Base-by-base conservation (phyloP, 177 flowering plant genomes). In the Vitis hybrid region DNA sequence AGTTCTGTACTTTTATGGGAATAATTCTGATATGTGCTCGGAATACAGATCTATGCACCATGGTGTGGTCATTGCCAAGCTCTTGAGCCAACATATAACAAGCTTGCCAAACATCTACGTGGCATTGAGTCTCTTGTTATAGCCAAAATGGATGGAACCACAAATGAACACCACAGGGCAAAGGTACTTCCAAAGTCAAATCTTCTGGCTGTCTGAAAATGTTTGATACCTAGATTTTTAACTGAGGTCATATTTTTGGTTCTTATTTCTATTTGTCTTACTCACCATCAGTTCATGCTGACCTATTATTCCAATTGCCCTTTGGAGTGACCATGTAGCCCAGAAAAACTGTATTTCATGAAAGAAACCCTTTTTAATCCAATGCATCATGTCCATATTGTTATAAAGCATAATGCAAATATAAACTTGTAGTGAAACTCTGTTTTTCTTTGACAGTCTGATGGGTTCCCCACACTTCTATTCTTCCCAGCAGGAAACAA, bases 1-100 rank as follows among this genome's bases (percentile, higher is more conserved):
- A 18, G 6, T 14, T 51, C 18, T 54, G 3, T 40, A 18, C 61
- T 64, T 30, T 32, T 62, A 24, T 32, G 15, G 17, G 15, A 5
- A 21, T 68, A 15, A 21, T 59, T 60, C 18, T 9, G 12, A 65
- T 72, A 17, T 3, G 30, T 74, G 56, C 21, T 49, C 61, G 65
- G 56, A 12, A 51, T 64, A 50, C 80, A 96, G 99, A 85, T 96
- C 62, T 94, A 91, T 85, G 99, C 99, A 70, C 97, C 98, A 21
- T 96, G 99, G 98, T 96, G 98, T 80, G 92, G 94, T 17, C 99
- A 96, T 72, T 96, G 99, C 82, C 95, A 86, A 83, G 60, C 93
- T 40, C 79, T 96, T n/a, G 98, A 93, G 78, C 98, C 99, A 56
- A 88, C 79, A 58, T 93, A 93, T 84, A 90, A 96, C 81, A 88